These are phyloP conservation scores for Oenanthe javanica DNA, from an alignment of 140 eudicot genomes.

Conservation along the genomic window DNA sequence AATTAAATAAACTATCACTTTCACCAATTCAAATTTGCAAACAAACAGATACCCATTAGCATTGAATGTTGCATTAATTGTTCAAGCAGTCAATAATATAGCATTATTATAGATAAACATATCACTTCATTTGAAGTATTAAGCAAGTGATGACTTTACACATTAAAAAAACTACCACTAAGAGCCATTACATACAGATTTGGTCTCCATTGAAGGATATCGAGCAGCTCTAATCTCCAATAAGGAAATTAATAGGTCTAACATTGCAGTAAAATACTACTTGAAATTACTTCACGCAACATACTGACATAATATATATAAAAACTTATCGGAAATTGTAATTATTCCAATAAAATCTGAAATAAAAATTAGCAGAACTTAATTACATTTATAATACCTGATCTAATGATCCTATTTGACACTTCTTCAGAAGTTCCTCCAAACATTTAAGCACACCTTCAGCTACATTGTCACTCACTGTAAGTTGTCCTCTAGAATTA, in stretches of 20 bases:
- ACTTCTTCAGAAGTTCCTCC: slow-evolving; percentile 69
- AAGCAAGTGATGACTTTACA: background rate
- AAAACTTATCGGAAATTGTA: background rate
- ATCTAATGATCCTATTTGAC: slow-evolving; percentile 57
- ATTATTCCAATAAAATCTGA: background rate
- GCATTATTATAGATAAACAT: background rate
- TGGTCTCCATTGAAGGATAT: background rate
- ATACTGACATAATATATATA: background rate
- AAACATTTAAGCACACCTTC: slow-evolving; percentile 71
- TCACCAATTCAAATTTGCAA: background rate
- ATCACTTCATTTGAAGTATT: background rate
- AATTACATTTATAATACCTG: slow-evolving; percentile 44
- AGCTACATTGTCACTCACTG: slow-evolving; percentile 67
- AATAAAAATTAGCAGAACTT: background rate
- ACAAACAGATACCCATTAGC: background rate
- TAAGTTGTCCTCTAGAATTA: slow-evolving; percentile 21
- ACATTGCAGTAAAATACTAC: background rate
- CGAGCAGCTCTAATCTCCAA: background rate
- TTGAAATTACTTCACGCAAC: background rate
- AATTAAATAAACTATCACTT: background rate
- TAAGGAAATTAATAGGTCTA: background rate
- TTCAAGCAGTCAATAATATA: too few species aligned
- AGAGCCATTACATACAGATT: background rate
- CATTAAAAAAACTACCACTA: background rate
- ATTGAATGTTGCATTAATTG: background rate